These are phyloP conservation scores for Apophysomyces variabilis DNA, from an alignment of 371 early-diverging fungal genomes.

Conservation along the genomic window DNA sequence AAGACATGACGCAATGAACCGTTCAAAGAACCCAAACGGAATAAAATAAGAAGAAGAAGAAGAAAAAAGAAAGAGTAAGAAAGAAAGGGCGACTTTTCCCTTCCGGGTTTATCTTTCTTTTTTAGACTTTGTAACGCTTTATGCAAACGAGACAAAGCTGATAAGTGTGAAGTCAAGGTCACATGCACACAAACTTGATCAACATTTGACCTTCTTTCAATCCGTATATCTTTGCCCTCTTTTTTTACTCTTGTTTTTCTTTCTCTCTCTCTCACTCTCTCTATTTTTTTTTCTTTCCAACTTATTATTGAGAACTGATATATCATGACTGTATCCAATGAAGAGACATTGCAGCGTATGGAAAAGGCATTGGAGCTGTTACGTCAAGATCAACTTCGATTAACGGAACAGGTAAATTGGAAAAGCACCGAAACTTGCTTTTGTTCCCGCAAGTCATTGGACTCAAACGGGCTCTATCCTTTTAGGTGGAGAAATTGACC, in stretches of 20 bases:
- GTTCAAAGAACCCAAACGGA: slow-evolving; percentile 12
- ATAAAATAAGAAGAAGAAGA: slow-evolving; percentile 18
- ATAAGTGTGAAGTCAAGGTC: not conserved
- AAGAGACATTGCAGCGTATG: slow-evolving; percentile 30
- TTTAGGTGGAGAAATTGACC: slow-evolving; percentile 16
- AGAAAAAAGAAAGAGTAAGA: slow-evolving; percentile 21
- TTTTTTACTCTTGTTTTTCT: slow-evolving; percentile 12
- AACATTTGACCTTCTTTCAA: not conserved
- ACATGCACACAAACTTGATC: not conserved
- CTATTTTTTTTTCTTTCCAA: slow-evolving; percentile 2
- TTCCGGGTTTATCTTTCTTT: slow-evolving; percentile 11
- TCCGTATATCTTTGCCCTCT: slow-evolving; percentile 4
- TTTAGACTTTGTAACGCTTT: not conserved
- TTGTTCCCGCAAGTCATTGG: not conserved
- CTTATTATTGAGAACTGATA: slow-evolving; percentile 12
- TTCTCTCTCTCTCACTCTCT: slow-evolving; percentile 9
- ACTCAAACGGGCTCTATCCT: too few species aligned
- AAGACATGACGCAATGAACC: too few species aligned
- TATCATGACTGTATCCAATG: slow-evolving; percentile 32
- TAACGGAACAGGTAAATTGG: slow-evolving; percentile 35
- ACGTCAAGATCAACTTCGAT: slow-evolving; percentile 28
- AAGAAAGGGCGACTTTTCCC: slow-evolving; percentile 6
- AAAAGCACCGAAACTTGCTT: not conserved
- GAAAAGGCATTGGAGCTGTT: slow-evolving; percentile 34
- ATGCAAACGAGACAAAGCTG: not conserved